Evolutionary conservation across 1,284 basidiomycete species (phyloP).

Genomic region (Exsudoporus floridanus): DNA sequence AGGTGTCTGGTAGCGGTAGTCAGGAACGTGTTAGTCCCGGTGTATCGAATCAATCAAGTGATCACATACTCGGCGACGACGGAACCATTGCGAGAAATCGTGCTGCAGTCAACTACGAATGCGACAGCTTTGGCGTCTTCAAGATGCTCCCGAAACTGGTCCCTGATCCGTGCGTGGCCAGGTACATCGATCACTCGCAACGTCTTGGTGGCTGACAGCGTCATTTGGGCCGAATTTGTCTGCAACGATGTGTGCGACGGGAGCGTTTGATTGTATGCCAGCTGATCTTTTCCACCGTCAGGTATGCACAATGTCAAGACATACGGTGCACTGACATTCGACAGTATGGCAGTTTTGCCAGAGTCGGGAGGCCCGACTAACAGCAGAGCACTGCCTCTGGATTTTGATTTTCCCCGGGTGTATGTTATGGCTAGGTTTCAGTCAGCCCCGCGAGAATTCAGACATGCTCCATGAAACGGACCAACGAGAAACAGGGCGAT

Average conservation of each 20-base stretch:
- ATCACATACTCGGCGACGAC: conserved; percentile 75
- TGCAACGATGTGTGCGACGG: conserved; percentile 75
- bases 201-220: conserved; percentile 41
- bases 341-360: conserved; percentile 73
- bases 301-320: conserved; percentile 25
- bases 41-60: not conserved
- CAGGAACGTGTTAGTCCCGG: not conserved
- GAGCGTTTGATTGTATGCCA: conserved; percentile 60
- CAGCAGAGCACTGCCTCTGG: conserved; percentile 57
- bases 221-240: conserved; percentile 54
- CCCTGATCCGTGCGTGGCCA: conserved; percentile 73
- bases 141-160: conserved; percentile 66
- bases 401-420: conserved; percentile 43
- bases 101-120: conserved; percentile 76
- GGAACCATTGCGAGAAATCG: conserved; percentile 68
- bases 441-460: conserved; percentile 15
- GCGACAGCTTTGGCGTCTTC: conserved; percentile 59
- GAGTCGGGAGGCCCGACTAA: conserved; percentile 69
- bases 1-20: conserved; percentile 53
- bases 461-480: conserved; percentile 15
- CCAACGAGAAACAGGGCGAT: conserved; percentile 24
- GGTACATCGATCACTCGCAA: conserved; percentile 69
- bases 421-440: conserved; percentile 39
- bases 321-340: conserved; percentile 41
- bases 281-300: conserved; percentile 42